Base-by-base conservation (phyloP, 148 eudicot genomes). In the Rhododendron griersonianum region DNA sequence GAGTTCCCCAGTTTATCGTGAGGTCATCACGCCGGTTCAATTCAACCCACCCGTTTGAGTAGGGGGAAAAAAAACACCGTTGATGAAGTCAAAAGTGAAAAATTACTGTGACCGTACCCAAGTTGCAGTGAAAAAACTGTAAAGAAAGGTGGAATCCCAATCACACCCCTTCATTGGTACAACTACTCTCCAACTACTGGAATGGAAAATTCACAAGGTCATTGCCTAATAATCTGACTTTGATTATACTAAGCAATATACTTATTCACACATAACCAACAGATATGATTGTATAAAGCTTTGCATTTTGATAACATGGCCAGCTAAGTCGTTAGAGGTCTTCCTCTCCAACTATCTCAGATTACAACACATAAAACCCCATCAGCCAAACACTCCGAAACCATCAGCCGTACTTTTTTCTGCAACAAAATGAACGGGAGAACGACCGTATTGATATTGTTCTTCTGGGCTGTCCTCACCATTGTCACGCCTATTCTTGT, bases 401-500 rank as follows among this genome's bases (percentile, higher is more conserved):
- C 15, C 0, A 25, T 35, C 48, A 4, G 25, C 39, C 79, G 39
- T 39, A 39, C 39, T 37, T 39, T 37, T 37, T 39, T 19, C n/a
- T 75, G 79, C 48, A 45, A 37, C 84, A 14, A 87, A 87, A 91
- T 91, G 92, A 83, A 28, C 15, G 87, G 84, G 5, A 89, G 92
- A 39, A 39, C 14, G 0, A 7, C 47, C 0, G 48, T 75, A 2
- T 3, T 75, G 47, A 37, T 75, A 75, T 3, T 75, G 47, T 37
- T 39, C n/a, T 75, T 39, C 10, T 75, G 79, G 79, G 79, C 79
- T 63, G 59, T 86, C 76, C 86, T 91, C 74, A 86, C 90, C 37
- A 53, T 89, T 61, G 87, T 89, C 73, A 91, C 92, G 33, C 92
- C 92, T 45, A 74, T 45, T 6, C 92, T 91, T 30, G 81, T 91